phyloP scores from a whole-genome alignment of 345 rosid genomes.

The Stellera chamaejasme region DNA sequence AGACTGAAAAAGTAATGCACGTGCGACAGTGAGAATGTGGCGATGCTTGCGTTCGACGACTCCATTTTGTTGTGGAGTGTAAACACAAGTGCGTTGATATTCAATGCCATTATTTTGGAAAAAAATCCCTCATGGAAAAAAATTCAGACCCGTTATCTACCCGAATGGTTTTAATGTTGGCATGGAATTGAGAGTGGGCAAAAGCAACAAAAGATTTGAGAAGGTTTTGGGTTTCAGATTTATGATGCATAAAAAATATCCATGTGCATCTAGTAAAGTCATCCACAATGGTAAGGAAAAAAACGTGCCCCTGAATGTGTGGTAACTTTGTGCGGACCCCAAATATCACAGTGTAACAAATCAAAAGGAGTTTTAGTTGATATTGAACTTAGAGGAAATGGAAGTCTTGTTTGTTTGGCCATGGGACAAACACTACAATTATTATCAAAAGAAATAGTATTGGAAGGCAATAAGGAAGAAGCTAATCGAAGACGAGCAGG shows the following conservation, averaged over 20 bases:
- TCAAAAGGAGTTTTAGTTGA: conserved; percentile 4
- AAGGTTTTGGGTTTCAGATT: background rate
- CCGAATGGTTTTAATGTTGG: background rate
- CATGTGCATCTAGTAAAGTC: too few relatives aligned
- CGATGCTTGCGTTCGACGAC: conserved; percentile 8
- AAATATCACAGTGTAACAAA: conserved; percentile 12
- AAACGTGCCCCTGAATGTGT: background rate
- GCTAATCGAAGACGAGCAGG: background rate
- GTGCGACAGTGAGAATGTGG: conserved; percentile 1
- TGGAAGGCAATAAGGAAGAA: background rate
- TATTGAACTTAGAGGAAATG: conserved; percentile 9
- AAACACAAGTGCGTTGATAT: conserved; percentile 4
- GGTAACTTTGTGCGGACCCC: conserved; percentile 6
- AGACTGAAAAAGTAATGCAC: too few relatives aligned
- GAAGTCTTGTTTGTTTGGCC: conserved; percentile 9
- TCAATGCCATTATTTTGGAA: background rate
- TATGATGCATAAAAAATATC: too few relatives aligned
- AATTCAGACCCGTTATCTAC: conserved; percentile 13
- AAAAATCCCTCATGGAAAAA: background rate
- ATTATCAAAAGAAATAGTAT: background rate
- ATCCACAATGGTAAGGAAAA: too few relatives aligned
- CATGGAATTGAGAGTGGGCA: conserved; percentile 10
- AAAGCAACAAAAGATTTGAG: background rate
- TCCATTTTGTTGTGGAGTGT: conserved; percentile 15
- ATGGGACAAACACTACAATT: conserved; percentile 7